phyloP scores from a whole-genome alignment of 1,284 basidiomycete species.

The Ustilago bromivora region DNA sequence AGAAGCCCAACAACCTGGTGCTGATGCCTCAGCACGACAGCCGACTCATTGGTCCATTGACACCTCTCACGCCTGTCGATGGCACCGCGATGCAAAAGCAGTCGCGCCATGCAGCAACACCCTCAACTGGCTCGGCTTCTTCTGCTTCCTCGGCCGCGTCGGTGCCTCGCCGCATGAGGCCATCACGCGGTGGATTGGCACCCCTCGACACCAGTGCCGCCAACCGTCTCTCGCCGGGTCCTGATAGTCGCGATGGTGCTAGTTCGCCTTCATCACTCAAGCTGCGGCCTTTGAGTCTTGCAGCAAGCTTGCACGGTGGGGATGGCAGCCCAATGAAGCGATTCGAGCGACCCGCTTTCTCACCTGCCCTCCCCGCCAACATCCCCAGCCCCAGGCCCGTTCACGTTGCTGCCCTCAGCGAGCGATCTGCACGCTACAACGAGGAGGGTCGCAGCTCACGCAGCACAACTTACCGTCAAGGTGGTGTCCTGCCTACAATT shows the following conservation, averaged over 20 bases:
- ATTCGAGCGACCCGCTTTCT: slow-evolving; percentile 41
- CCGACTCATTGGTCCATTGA: slow-evolving; percentile 29
- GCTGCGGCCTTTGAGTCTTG: slow-evolving; percentile 44
- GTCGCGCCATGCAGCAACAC: slow-evolving; percentile 31
- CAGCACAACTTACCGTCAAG: slow-evolving; percentile 38
- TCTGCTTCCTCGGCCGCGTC: slow-evolving; percentile 26
- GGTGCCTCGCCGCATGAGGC: slow-evolving; percentile 23
- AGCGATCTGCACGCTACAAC: slow-evolving; percentile 38
- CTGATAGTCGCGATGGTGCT: slow-evolving; percentile 23
- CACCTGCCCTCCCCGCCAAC: slow-evolving; percentile 47
- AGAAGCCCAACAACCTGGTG: slow-evolving; percentile 32
- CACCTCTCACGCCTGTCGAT: slow-evolving; percentile 44
- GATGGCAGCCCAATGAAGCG: slow-evolving; percentile 46
- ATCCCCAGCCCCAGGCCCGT: slow-evolving; percentile 36
- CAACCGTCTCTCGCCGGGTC: slow-evolving; percentile 30
- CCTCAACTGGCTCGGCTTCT: slow-evolving; percentile 40
- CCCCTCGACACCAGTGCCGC: slow-evolving; percentile 38
- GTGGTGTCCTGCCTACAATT: slow-evolving; percentile 47
- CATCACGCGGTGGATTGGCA: slow-evolving; percentile 24
- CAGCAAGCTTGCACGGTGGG: slow-evolving; percentile 32
- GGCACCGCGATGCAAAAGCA: slow-evolving; percentile 23
- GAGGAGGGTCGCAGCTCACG: slow-evolving; percentile 43
- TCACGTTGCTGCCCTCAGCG: slow-evolving; percentile 22
- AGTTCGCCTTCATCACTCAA: slow-evolving; percentile 42
- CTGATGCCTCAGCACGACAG: slow-evolving; percentile 32